Evolutionary conservation across 208 protist species (phyloP).

Genomic region (Sergeia podlipaevii): DNA sequence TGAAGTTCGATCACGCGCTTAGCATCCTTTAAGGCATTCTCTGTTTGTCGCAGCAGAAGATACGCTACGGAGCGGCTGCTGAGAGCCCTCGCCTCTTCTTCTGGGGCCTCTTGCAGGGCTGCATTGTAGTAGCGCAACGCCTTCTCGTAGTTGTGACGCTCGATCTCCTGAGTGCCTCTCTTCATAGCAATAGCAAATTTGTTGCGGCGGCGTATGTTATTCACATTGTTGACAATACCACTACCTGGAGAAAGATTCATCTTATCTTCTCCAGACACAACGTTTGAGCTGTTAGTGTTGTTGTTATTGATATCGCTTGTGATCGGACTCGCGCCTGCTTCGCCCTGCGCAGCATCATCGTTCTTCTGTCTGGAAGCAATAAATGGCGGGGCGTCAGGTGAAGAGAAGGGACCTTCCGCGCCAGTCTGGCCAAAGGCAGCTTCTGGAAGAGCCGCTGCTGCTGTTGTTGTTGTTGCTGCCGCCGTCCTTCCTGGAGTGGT

Average conservation of each 20-base stretch:
- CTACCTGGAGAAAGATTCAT: too few species aligned
- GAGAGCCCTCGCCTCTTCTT: slow-evolving; percentile 54
- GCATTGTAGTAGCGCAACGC: slow-evolving; percentile 67
- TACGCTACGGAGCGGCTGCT: slow-evolving; percentile 74
- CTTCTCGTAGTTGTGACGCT: slow-evolving; percentile 44
- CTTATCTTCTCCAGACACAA: too few species aligned
- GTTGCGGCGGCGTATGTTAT: slow-evolving; percentile 13
- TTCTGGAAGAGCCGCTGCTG: too few species aligned
- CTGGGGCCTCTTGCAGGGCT: slow-evolving; percentile 48
- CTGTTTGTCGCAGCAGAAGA: slow-evolving; percentile 38
- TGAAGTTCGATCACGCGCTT: slow-evolving; percentile 47
- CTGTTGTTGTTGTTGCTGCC: too few species aligned
- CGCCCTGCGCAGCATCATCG: neutral
- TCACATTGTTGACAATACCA: too few species aligned
- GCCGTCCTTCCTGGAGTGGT: too few species aligned
- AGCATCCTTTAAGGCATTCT: slow-evolving; percentile 52
- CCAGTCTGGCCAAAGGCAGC: too few species aligned
- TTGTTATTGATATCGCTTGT: neutral
- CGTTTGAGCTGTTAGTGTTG: neutral
- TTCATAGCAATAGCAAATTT: slow-evolving; percentile 48
- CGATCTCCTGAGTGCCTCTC: slow-evolving; percentile 52
- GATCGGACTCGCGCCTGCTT: neutral
- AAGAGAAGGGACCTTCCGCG: too few species aligned
- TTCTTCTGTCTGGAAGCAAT: too few species aligned
- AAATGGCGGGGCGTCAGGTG: too few species aligned